phyloP scores from a whole-genome alignment of 2,329 filamentous ascomycete genomes.

The Microdochium trichocladiopsis region DNA sequence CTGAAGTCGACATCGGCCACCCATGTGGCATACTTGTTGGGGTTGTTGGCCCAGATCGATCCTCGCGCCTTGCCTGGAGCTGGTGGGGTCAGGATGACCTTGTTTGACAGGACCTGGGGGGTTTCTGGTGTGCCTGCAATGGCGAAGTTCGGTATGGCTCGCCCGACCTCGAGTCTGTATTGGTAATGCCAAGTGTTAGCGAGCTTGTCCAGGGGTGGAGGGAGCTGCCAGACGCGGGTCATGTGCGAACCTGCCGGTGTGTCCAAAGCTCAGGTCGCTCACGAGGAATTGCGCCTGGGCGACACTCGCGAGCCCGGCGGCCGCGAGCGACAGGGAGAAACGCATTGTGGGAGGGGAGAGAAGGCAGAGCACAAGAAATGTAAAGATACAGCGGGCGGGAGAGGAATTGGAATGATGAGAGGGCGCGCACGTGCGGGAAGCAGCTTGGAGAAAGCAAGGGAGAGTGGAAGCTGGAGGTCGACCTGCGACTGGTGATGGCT shows the following conservation, averaged over 20 bases:
- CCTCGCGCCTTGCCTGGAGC: conserved; percentile 80
- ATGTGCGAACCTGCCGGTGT: conserved; percentile 48
- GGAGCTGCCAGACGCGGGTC: not conserved
- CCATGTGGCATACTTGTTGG: conserved; percentile 64
- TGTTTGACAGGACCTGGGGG: conserved; percentile 74
- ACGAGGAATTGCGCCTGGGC: conserved; percentile 59
- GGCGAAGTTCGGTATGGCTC: conserved; percentile 44
- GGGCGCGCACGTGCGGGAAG: not conserved
- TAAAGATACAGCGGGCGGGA: conserved; percentile 1
- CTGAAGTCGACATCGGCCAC: conserved; percentile 80
- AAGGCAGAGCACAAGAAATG: conserved; percentile 4
- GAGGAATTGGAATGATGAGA: conserved; percentile 2
- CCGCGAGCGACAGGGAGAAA: conserved; percentile 25
- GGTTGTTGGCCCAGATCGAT: conserved; percentile 68
- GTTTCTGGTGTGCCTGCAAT: conserved; percentile 45
- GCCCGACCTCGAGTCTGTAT: conserved; percentile 55
- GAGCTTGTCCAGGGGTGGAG: conserved; percentile 4
- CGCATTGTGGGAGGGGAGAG: conserved; percentile 32
- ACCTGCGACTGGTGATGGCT: too few species aligned
- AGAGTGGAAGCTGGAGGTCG: too few species aligned
- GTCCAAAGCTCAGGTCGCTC: conserved; percentile 72
- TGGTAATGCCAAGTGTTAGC: conserved; percentile 27
- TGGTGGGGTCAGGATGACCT: conserved; percentile 83
- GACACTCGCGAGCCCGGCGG: conserved; percentile 33
- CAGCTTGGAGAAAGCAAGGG: too few species aligned